phyloP scores from a whole-genome alignment of 768 basidiomycete species.

The Chalciporus chontae region DNA sequence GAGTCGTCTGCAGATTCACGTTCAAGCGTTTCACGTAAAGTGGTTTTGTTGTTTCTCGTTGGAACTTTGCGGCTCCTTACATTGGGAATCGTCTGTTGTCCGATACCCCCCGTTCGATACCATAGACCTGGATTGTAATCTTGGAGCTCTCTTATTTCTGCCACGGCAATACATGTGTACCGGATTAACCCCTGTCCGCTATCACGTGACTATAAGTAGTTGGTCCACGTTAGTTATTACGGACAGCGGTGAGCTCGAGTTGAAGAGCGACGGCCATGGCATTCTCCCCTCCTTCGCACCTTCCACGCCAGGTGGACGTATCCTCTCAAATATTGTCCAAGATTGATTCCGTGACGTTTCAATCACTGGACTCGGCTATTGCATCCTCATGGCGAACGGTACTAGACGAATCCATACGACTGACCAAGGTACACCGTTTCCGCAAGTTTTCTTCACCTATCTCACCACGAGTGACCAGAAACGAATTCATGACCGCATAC shows the following conservation, averaged over 20 bases:
- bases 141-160: conserved; percentile 16
- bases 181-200: neutral
- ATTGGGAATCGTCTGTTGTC: conserved; percentile 10
- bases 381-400: conserved; percentile 70
- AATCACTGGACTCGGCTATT: conserved; percentile 55
- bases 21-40: conserved; percentile 65
- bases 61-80: neutral
- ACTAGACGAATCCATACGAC: conserved; percentile 65
- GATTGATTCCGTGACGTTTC: conserved; percentile 57
- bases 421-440: conserved; percentile 56
- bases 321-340: conserved; percentile 70
- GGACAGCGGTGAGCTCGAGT: neutral
- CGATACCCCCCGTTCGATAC: conserved; percentile 29
- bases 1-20: conserved; percentile 55
- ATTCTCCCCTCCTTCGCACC: conserved; percentile 67
- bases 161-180: conserved; percentile 19
- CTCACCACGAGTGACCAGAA: conserved; percentile 37
- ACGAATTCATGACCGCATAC: conserved; percentile 71
- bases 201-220: conserved; percentile 18
- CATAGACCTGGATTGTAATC: conserved; percentile 29
- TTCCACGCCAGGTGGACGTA: conserved; percentile 69
- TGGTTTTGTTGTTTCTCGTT: neutral
- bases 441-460: neutral
- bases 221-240: conserved; percentile 4
- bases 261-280: conserved; percentile 47